These are phyloP conservation scores for Fonsecaea multimorphosa DNA, from an alignment of 2,329 filamentous ascomycete genomes.

Conservation along the genomic window DNA sequence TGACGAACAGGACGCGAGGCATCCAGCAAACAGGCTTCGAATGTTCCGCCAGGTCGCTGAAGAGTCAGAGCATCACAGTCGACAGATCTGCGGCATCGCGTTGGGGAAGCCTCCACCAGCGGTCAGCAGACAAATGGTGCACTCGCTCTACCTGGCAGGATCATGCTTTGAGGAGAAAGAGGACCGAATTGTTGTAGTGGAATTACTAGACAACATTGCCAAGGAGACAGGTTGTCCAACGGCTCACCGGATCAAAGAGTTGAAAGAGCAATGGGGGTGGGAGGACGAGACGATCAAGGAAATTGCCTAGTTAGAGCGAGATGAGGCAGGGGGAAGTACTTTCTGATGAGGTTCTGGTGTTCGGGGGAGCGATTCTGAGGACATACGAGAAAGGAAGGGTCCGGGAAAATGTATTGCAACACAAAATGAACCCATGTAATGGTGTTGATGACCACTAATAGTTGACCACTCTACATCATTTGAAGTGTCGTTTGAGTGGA, in stretches of 20 bases:
- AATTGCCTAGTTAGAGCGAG: slow-evolving; percentile 6
- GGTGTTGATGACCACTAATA: not conserved
- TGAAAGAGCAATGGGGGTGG: slow-evolving; percentile 35
- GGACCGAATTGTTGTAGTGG: slow-evolving; percentile 62
- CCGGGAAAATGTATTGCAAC: slow-evolving; percentile 1
- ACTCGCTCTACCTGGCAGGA: slow-evolving; percentile 67
- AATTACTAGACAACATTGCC: slow-evolving; percentile 64
- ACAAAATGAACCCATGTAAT: not conserved
- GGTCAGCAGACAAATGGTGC: slow-evolving; percentile 64
- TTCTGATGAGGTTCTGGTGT: not conserved
- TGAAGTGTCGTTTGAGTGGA: not conserved
- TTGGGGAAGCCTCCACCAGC: slow-evolving; percentile 62
- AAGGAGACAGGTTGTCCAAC: slow-evolving; percentile 69
- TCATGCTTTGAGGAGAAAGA: slow-evolving; percentile 62
- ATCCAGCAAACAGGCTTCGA: slow-evolving; percentile 60
- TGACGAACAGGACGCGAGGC: slow-evolving; percentile 59
- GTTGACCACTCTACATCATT: not conserved
- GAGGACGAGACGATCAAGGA: slow-evolving; percentile 24
- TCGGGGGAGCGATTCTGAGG: not conserved
- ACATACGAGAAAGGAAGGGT: not conserved
- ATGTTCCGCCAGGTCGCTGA: slow-evolving; percentile 64
- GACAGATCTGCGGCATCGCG: slow-evolving; percentile 67
- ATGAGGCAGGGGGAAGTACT: not conserved
- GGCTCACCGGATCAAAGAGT: slow-evolving; percentile 59
- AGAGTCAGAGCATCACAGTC: slow-evolving; percentile 63